Percentiles rank a stretch among this genome's conserved stretches.
Evolutionary conservation across 352 stramenopile species (phyloP).

Genomic region (Pythium phragmiticola): DNA sequence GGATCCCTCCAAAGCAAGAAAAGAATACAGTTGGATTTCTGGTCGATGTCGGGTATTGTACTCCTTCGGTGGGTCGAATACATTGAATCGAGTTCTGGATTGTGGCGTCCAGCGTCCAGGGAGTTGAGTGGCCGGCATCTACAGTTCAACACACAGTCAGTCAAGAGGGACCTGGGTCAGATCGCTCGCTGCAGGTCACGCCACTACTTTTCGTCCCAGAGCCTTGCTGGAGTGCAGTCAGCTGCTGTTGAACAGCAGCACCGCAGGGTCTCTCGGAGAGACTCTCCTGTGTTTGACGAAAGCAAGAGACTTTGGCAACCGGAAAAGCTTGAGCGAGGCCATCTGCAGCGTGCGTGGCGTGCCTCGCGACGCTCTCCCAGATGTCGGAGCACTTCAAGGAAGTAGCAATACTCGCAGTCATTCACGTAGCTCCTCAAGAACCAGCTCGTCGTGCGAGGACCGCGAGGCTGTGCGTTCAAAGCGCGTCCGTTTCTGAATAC

Average conservation of each 20-base stretch:
- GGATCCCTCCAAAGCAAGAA: no score
- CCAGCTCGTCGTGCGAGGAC: conserved; percentile 19
- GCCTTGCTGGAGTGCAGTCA: conserved; percentile 25
- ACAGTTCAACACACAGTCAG: background rate
- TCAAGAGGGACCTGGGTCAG: background rate
- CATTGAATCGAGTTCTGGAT: background rate
- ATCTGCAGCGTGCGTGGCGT: conserved; percentile 12
- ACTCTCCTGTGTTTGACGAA: conserved; percentile 20
- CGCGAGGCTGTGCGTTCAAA: background rate
- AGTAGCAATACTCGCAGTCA: background rate
- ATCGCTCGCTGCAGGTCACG: conserved; percentile 20
- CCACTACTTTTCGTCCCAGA: conserved; percentile 35
- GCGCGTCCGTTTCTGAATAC: no score
- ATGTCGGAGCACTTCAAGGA: background rate
- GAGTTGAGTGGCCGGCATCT: background rate
- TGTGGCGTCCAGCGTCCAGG: background rate
- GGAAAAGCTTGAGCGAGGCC: conserved; percentile 3
- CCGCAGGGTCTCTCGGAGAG: conserved; percentile 19
- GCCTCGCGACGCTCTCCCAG: background rate
- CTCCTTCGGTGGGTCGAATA: no score
- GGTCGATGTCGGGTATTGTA: no score
- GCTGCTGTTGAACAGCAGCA: conserved; percentile 26
- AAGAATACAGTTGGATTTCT: no score
- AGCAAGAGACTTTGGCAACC: conserved; percentile 14
- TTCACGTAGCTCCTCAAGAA: conserved; percentile 13